Percentiles rank a stretch among this genome's conserved stretches.
Conservation (phyloP, 2,329 filamentous ascomycete species). For the Diaporthe destruens region DNA sequence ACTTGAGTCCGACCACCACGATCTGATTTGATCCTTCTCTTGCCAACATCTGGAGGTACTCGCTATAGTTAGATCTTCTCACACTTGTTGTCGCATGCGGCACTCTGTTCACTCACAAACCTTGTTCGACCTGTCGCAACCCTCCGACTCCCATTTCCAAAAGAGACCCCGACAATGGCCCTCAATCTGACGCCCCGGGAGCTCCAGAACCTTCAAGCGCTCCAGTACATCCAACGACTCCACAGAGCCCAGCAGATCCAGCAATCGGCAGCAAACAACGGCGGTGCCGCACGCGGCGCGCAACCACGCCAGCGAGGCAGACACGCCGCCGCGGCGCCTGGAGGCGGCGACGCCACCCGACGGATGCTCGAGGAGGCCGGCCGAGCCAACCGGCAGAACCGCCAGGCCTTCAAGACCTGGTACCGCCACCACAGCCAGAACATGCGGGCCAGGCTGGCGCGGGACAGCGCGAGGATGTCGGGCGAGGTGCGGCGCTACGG, state of each 20-base stretch:
- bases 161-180: neutral
- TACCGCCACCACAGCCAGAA: neutral
- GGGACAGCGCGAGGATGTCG: neutral
- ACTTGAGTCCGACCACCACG: neutral
- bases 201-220: neutral
- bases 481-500: neutral
- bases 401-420: conserved; percentile 1
- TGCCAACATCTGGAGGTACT: neutral
- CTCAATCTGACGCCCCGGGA: neutral
- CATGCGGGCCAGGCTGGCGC: neutral
- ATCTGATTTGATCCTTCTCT: neutral
- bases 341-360: no score
- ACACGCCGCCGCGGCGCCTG: neutral
- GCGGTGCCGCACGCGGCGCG: no score
- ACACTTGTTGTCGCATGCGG: no score
- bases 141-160: neutral
- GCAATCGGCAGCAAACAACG: neutral
- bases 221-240: neutral
- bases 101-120: neutral
- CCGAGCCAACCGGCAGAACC: neutral
- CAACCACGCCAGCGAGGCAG: neutral
- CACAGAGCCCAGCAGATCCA: neutral
- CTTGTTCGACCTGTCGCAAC: neutral
- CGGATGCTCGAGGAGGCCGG: neutral
- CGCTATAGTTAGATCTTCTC: neutral